Percentiles rank a stretch among this genome's conserved stretches.
These are phyloP conservation scores for Cucurbitaria berberidis DNA, from an alignment of 2,329 filamentous ascomycete genomes.

Conservation along the genomic window DNA sequence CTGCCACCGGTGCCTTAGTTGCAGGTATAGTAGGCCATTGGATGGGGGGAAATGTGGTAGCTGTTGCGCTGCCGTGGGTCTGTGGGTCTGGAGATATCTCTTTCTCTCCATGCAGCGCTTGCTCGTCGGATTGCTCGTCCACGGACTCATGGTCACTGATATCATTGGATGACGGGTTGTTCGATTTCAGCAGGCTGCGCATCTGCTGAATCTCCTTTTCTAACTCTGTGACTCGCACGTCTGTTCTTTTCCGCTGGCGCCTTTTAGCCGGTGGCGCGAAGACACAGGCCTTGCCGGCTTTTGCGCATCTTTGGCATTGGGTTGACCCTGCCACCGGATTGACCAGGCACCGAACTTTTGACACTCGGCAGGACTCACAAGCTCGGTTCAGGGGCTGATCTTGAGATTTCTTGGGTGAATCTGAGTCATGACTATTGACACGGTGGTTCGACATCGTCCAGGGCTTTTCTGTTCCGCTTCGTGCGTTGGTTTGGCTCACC, in stretches of 20 bases:
- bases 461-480: constrained; percentile 9
- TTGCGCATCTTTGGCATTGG: constrained; percentile 46
- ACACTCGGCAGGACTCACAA: constrained; percentile 45
- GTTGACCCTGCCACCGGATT: constrained; percentile 32
- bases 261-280: constrained; percentile 47
- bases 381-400: constrained; percentile 45
- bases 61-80: constrained; percentile 16
- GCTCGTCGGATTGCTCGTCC: constrained; percentile 34
- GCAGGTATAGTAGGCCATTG: constrained; percentile 10
- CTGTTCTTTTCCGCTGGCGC: constrained; percentile 45
- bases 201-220: constrained; percentile 47
- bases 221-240: constrained; percentile 45
- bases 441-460: constrained; percentile 22
- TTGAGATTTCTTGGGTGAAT: constrained; percentile 25
- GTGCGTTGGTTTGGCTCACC: constrained; percentile 9
- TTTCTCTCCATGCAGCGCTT: constrained; percentile 17
- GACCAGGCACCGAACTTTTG: constrained; percentile 44
- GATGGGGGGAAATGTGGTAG: constrained; percentile 11
- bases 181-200: constrained; percentile 38
- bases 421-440: constrained; percentile 18
- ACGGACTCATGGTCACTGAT: constrained; percentile 37
- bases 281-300: constrained; percentile 39
- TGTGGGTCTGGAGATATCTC: constrained; percentile 21
- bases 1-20: constrained; percentile 7
- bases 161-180: constrained; percentile 29